Evolutionary conservation across 129 eudicot species (phyloP), one percentile per base, ranked within the genome.

Genomic region (Apium graveolens): DNA sequence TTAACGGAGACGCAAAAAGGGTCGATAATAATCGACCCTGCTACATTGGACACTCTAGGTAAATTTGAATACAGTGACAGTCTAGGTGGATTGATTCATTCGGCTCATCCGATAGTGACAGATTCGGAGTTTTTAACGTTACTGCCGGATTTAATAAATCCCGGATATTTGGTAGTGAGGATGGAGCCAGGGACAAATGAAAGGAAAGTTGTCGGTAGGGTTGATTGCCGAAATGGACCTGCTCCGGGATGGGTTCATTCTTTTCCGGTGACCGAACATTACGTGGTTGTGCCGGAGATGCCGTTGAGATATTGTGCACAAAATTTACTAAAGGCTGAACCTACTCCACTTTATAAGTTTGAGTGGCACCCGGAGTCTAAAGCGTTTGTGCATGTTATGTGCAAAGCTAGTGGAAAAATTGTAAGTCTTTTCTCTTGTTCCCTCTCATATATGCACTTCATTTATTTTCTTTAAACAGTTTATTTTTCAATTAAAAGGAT

Each of bases 221-320:
- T 92, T 46, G 76, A 80, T 32, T 96, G 99, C 73, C 86, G 96
- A 63, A 96, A 92, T 27, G 97, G 99, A 35, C 97, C 99, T 7
- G 74, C 97, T 1, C 89, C 97, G 0, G 99, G 99, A 2, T 96
- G 99, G 99, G 99, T 92, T 82, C 99, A 96, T 78, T 96, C 99
- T 38, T 96, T 96, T 71, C 97, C 99, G 0, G 91, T 96, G 78
- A 96, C 97, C 0, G 99, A 96, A 74, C 90, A 92, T 83, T 96
- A 92, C 71, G 85, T 96, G 66, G 73, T 96, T 45, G 96, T 92
- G 78, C 97, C 99, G 48, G 99, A 96, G 84, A 96, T 96, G 99
- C 92, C 99, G 20, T 85, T 96, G 57, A 87, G 99, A 78, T 96
- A 96, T 87, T 92, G 97, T 89, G 97, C 90, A 29, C 91, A 87